Evolutionary conservation across 2,329 filamentous ascomycete genomes (phyloP), one percentile per base, ranked within the genome.

Genomic region (Pseudocercospora macadamiae): DNA sequence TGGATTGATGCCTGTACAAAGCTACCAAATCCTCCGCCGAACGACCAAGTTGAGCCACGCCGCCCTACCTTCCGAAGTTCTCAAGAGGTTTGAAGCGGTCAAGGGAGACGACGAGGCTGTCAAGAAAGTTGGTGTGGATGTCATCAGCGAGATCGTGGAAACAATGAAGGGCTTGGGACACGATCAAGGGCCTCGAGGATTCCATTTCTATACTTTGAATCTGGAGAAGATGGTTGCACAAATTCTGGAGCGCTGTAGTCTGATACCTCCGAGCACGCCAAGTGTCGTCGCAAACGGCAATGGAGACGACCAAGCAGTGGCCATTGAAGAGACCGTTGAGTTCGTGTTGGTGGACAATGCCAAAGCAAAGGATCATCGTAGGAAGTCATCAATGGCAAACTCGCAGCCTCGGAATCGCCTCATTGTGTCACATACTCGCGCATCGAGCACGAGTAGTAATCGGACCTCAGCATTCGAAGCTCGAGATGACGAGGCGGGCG

Each of bases 171-270:
- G 88, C 64, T 86, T 85, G 68, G 28, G 78, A 74, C 71, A 78
- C 9, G 71, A 39, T 18, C 19, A 75, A 2, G 83, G 84, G 3
- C 88, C 86, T 18, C 83, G 86, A 67, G 95, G 95, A 4, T 96
- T 97, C 75, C 95, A 99, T 73, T 97, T 99, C 76, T 99, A 97
- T 76, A 97, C 95, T 0, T 80, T 99, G 52, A 99, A 99, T 72
- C 80, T 97, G 28, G 93, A 97, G 75, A 99, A 97, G 77, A 90
- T 92, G 0, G 93, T 99, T 2, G 91, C 93, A 0, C 95, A 97
- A 69, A 93, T 97, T 61, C 77, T 97, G 0, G 93, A 97, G 77
- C 82, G 89, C 57, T 91, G 89, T 25, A 78, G 88, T n/a, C 83
- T 99, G 55, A 96, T 97, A 55, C 89, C 90, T 1, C 76, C 80